A percentile compares a stretch with the other conserved stretches of the same genome.
These are phyloP conservation scores for Claviceps fusiformis DNA, from an alignment of 2,329 filamentous ascomycete species.

Conservation along the genomic window DNA sequence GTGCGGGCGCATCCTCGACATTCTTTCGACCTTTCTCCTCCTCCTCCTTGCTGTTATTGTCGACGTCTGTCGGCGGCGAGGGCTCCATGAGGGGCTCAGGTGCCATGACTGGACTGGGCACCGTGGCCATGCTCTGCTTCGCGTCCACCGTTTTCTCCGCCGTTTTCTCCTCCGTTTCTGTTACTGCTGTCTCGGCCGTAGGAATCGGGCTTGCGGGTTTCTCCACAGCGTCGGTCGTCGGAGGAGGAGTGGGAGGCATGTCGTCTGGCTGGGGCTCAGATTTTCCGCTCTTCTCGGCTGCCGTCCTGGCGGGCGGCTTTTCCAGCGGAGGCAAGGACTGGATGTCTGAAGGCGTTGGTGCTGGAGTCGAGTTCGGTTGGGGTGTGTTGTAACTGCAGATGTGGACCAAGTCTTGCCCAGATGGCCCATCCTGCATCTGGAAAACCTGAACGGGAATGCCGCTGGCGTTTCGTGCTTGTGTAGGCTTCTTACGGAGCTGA, in stretches of 20 bases:
- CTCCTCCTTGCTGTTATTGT: background rate
- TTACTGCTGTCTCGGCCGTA: background rate
- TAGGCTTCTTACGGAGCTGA: slow-evolving; percentile 11
- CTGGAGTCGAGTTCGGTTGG: slow-evolving; percentile 7
- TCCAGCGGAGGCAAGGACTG: slow-evolving; percentile 14
- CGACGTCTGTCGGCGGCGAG: background rate
- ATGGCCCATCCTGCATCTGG: slow-evolving; percentile 22
- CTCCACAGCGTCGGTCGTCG: slow-evolving; percentile 24
- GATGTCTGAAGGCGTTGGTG: slow-evolving; percentile 6
- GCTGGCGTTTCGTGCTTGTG: slow-evolving; percentile 21
- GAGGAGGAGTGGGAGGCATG: slow-evolving; percentile 23
- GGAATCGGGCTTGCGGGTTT: slow-evolving; percentile 17
- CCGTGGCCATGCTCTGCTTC: background rate
- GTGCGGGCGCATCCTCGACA: background rate
- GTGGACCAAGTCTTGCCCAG: slow-evolving; percentile 22
- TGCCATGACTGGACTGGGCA: slow-evolving; percentile 4
- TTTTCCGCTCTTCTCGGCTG: slow-evolving; percentile 10
- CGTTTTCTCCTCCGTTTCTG: background rate
- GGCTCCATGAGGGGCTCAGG: slow-evolving; percentile 1
- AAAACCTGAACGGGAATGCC: slow-evolving; percentile 31
- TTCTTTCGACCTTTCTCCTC: background rate
- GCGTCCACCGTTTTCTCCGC: background rate
- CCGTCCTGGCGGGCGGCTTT: slow-evolving; percentile 8
- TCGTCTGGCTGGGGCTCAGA: slow-evolving; percentile 11
- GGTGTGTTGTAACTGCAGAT: slow-evolving; percentile 21